Evolutionary conservation across 768 basidiomycete genomes (phyloP), one percentile per base, ranked within the genome.

Genomic region (Boletus rufocinnamomeus): DNA sequence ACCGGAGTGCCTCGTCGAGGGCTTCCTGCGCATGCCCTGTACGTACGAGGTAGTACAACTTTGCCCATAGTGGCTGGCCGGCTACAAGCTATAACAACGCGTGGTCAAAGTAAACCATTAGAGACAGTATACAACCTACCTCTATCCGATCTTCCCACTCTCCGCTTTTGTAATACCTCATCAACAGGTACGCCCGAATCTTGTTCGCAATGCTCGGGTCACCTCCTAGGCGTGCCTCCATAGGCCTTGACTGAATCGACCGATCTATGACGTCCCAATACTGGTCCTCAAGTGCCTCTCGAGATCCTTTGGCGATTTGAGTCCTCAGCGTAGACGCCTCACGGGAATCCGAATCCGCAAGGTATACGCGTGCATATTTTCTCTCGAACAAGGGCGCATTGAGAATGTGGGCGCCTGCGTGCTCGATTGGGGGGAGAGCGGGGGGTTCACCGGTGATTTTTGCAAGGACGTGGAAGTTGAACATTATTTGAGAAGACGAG

Each of bases 41-140:
- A 27, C 96, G 86, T 11, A 99, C 80, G 17, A 99, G 83, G 75
- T 89, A 95, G 75, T 92, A 98, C n/a, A 95, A 70, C 57, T 92
- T 88, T 11, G 95, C 96, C 94, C 95, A 99, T 14, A 98, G 64
- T 2, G 95, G 93, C 66, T 90, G 88, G 11, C 91, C 90, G 56
- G 89, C 87, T 25, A 96, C 85, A 58, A 94, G 76, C 91, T 95
- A 57, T 25, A n/a, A 62, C 8, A 35, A 47, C 23, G 16, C 28
- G 34, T 64, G 16, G 37, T 68, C 9, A 63, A 44, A 41, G 14
- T 11, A 27, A 11, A 30, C 32, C 19, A 1, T 21, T 32, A 30
- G 45, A 21, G 46, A 35, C 23, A 35, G 40, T 19, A 49, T n/a
- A 17, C 25, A 10, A 70, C 82, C 7, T 32, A 93, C 93, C 82